Percentiles rank a stretch among this genome's conserved stretches.
Conservation (phyloP, 176 grass and related monocot genomes). For the Aegilops sharonensis region DNA sequence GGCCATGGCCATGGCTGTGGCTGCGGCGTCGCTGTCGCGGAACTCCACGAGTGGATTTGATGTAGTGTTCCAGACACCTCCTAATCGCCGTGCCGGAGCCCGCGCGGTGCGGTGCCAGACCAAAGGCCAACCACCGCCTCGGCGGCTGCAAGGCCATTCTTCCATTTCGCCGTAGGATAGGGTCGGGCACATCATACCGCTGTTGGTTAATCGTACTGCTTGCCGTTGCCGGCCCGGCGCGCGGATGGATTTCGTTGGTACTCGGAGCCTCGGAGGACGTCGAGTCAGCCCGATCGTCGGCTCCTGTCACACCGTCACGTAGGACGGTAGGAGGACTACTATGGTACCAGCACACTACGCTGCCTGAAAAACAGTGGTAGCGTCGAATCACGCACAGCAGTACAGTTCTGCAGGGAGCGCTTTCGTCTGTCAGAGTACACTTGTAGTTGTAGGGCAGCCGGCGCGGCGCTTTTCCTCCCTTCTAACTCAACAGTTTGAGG, state of each 20-base stretch:
- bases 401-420: no score
- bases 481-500: no score
- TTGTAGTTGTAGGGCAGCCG: no score
- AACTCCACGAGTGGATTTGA: constrained; percentile 15
- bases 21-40: constrained; percentile 30
- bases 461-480: no score
- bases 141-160: not conserved
- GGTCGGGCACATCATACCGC: not conserved
- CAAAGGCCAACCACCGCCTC: not conserved
- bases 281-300: not conserved
- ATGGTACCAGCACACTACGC: no score
- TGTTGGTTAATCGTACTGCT: not conserved
- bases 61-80: not conserved
- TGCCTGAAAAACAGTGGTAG: no score
- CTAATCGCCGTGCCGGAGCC: not conserved
- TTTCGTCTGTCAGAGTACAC: not conserved
- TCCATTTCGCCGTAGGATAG: not conserved
- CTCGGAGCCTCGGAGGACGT: not conserved
- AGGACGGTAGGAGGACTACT: no score
- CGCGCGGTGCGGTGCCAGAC: no score
- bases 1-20: not conserved
- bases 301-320: not conserved
- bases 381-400: no score
- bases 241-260: no score
- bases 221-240: not conserved